Evolutionary conservation across 306 rosid genomes (phyloP), one percentile per base, ranked within the genome.

Genomic region (Ceratonia siliqua): DNA sequence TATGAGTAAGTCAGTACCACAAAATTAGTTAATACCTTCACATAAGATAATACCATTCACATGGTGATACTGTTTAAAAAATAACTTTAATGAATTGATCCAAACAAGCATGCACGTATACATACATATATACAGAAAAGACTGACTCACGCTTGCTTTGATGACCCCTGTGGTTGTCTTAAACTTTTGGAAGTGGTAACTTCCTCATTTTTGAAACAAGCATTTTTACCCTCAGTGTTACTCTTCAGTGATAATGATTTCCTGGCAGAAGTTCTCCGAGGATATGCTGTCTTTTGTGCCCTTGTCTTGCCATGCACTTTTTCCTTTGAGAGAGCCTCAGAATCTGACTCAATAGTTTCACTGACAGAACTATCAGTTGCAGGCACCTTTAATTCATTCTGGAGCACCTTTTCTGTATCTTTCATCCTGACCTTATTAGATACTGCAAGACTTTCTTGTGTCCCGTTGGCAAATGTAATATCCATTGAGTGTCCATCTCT

Each of bases 331-430:
- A 48, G 32, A 30, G 62, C 22, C 8, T 71, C 76, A 0, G 46
- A 55, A 58, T 70, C 76, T 2, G 78, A 71, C 79, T 76, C 83
- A 18, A 63, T 64, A 57, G 80, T 75, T 75, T 77, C 90, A 36
- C 86, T 59, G n/a, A 58, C 59, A 24, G 80, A 79, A 73, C 73
- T 57, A 28, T n/a, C 52, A 45, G 35, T 41, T 38, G 32, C 67
- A 71, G 77, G 70, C 70, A 67, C 73, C 42, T 50, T 68, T 20
- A 32, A 28, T 39, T 70, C 75, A 30, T 38, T 79, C 7, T 35
- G 62, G 45, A 52, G 56, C 50, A 42, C 53, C 73, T 32, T 55
- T 62, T 78, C 79, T 76, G 54, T 68, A 57, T 41, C 77, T 54
- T 48, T 77, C 69, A 39, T 67, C 20, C 9, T 32, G 22, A 27